Conservation (phyloP, 2,329 filamentous ascomycete species). For the Clarireedia monteithiana region DNA sequence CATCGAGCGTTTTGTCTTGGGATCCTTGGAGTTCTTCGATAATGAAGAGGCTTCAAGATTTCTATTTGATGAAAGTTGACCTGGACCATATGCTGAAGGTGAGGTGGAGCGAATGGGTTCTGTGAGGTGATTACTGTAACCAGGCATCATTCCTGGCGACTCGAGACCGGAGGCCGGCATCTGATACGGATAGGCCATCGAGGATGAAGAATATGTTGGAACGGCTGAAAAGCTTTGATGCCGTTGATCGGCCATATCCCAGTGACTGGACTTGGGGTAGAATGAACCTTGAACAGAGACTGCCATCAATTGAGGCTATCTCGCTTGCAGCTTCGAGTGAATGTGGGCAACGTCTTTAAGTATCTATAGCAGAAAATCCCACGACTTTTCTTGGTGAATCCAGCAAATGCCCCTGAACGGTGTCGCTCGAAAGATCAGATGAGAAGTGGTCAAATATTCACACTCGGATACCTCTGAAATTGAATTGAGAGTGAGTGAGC, state of each 20-base stretch:
- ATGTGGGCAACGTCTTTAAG: slow-evolving; percentile 6
- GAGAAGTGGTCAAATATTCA: slow-evolving; percentile 2
- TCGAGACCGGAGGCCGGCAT: slow-evolving; percentile 21
- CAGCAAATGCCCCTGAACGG: not conserved
- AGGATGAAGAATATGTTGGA: slow-evolving; percentile 17
- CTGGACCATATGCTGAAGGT: slow-evolving; percentile 14
- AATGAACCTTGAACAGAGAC: slow-evolving; percentile 26
- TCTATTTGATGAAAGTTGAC: slow-evolving; percentile 17
- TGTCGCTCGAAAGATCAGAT: not conserved
- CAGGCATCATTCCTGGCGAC: slow-evolving; percentile 22
- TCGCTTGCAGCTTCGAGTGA: slow-evolving; percentile 7
- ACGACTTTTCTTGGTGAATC: not conserved
- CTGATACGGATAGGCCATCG: slow-evolving; percentile 28
- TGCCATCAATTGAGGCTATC: slow-evolving; percentile 28
- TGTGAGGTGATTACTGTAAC: slow-evolving; percentile 20
- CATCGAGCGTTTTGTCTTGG: slow-evolving; percentile 38
- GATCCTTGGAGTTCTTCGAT: slow-evolving; percentile 16
- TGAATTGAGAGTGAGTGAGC: not conserved
- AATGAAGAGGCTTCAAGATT: slow-evolving; percentile 11
- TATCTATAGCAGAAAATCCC: not conserved
- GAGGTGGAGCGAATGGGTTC: slow-evolving; percentile 18
- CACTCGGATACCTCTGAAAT: slow-evolving; percentile 5
- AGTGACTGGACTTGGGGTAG: slow-evolving; percentile 26
- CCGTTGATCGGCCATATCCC: slow-evolving; percentile 24
- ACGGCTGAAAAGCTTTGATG: slow-evolving; percentile 19